phyloP scores from a whole-genome alignment of 306 rosid species.

The Prunus persica region Prunus_persica_NCBIv2 NC_034010.1:27047001-27047500 shows the following conservation, averaged over 20 bases:
- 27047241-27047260: constrained; percentile 12
- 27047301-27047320: constrained; percentile 15
- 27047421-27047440: neutral
- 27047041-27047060: neutral
- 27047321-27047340: constrained; percentile 27
- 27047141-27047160: neutral
- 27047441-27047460: neutral
- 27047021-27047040: neutral
- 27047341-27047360: constrained; percentile 14
- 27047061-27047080: neutral
- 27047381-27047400: constrained; percentile 22
- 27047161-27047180: neutral
- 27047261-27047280: neutral
- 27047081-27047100: no score
- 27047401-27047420: constrained; percentile 8
- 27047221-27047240: neutral
- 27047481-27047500: neutral
- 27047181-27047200: neutral
- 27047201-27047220: constrained; percentile 20
- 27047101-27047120: neutral
- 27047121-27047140: neutral
- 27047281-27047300: neutral
- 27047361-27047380: constrained; percentile 21
- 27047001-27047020: no score
- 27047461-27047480: neutral